Evolutionary conservation across 805 yeast genomes (phyloP), one percentile per base, ranked within the genome.

Genomic region (Candida golubevii): DNA sequence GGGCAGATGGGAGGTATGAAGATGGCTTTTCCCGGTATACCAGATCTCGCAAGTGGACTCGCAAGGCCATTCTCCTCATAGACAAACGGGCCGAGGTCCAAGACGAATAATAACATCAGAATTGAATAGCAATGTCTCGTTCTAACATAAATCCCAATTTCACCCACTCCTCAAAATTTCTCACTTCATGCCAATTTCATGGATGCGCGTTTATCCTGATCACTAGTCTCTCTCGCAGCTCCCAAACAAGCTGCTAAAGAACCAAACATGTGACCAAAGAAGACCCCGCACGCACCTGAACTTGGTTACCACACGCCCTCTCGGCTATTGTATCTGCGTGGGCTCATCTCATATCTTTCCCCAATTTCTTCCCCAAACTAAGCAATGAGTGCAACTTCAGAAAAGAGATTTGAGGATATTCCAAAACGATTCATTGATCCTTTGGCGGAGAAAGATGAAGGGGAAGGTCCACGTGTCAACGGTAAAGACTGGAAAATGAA

Each of bases 401-500:
- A 59, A 30, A 51, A 54, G 43, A 54, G 56, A 34, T 58, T 58
- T 40, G 50, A 63, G 39, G 67, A 63, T 29, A 66, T 66, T 32
- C 70, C 71, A 39, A 61, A 65, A 57, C 66, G 53, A 48, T 66
- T 58, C 49, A 57, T 65, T 38, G 60, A 67, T 46, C 71, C 72
- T 4, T 52, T 62, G 23, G 57, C 54, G 1, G 58, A 60, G 9
- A 66, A 65, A 44, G 71, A 61, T n/a, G 57, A 51, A 28, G 69
- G 60, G 2, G 77, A 71, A 54, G 84, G 84, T 5, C 36, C 66
- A 10, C 61, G 79, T 45, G 78, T 77, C n/a, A 77, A 76, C 59
- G 88, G 88, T 33, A 85, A 85, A 59, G 70, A 75, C 35, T 86
- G 90, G 90, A 86, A 86, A 56, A 74, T 71, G 12, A 74, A 75